Evolutionary conservation across 305 asterid species (phyloP).

Genomic region (Fraxinus greggii): DNA sequence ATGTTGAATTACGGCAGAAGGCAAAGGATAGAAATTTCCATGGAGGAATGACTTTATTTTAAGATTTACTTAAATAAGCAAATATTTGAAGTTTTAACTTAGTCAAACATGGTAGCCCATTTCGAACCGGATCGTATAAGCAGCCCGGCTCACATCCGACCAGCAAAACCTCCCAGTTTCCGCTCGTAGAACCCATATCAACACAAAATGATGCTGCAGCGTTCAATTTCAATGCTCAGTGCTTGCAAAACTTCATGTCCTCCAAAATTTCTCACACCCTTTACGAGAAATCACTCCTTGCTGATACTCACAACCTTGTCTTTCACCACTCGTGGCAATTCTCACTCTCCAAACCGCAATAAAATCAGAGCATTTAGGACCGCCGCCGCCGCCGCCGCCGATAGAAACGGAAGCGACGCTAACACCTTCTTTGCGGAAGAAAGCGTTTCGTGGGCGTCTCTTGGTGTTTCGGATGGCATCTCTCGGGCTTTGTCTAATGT

Average conservation of each 20-base stretch:
- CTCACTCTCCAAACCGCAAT: conserved; percentile 26
- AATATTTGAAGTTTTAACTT: neutral
- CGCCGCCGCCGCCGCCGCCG: conserved; percentile 24
- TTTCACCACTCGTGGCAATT: conserved; percentile 23
- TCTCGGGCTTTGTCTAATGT: conserved; percentile 54
- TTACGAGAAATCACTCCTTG: conserved; percentile 22
- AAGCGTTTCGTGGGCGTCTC: conserved; percentile 72
- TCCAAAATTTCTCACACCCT: conserved; percentile 28
- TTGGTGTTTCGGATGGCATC: conserved; percentile 69
- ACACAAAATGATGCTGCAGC: conserved; percentile 42
- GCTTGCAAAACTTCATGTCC: conserved; percentile 41
- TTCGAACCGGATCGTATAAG: neutral
- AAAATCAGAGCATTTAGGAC: conserved; percentile 49
- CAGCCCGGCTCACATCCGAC: neutral
- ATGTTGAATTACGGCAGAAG: neutral
- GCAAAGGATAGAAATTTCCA: neutral
- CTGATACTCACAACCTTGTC: conserved; percentile 26
- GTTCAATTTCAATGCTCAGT: conserved; percentile 44
- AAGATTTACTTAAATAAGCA: neutral
- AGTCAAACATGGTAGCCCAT: neutral
- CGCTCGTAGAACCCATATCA: neutral
- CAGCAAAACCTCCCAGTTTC: neutral
- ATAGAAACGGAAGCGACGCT: conserved; percentile 28
- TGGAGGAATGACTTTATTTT: neutral
- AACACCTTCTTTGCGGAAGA: conserved; percentile 80